Evolutionary conservation across 805 yeast genomes (phyloP), one percentile per base, ranked within the genome.

Genomic region (Candida germanica): DNA sequence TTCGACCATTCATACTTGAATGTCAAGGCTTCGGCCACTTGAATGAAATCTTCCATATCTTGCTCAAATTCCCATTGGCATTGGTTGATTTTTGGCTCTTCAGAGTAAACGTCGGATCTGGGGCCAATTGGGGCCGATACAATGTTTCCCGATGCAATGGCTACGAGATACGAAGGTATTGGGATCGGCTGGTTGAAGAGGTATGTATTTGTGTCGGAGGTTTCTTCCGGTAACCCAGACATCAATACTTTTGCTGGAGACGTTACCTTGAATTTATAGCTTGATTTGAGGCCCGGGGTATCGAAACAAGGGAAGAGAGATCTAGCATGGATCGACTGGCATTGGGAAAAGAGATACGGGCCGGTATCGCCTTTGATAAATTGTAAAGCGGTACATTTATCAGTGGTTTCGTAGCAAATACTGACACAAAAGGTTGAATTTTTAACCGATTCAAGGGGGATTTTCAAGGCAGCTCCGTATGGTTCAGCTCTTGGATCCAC

Each of bases 291-390:
- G 3, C 55, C 59, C 4, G 66, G 66, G 3, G 65, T 61, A 38
- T 61, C 66, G 42, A 61, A 61, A 40, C 66, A 58, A 3, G 66
- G 66, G 46, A 58, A 60, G 35, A 61, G 47, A 20, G 60, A 55
- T 25, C 66, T 48, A 18, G 65, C 66, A 36, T 61, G 66, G 33
- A 59, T 59, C 26, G 63, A 53, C 43, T 61, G 59, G 41, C 67
- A 59, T 43, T 61, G 67, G 19, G 64, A 60, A 40, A 61, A 61
- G 34, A 60, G 43, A 44, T 55, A 61, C 1, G 64, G 61, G 14
- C 60, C 64, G 3, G 53, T 52, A 33, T 60, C 59, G 14, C 64
- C 64, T 29, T 56, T 50, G 33, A 61, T 54, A 31, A 61, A 61
- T 44, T 61, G 67, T 22, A 61, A 41, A 4, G 67, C 64, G 3